Conservation (phyloP, 164 flowering plant genomes). For the Nymphaea thermarum region DNA sequence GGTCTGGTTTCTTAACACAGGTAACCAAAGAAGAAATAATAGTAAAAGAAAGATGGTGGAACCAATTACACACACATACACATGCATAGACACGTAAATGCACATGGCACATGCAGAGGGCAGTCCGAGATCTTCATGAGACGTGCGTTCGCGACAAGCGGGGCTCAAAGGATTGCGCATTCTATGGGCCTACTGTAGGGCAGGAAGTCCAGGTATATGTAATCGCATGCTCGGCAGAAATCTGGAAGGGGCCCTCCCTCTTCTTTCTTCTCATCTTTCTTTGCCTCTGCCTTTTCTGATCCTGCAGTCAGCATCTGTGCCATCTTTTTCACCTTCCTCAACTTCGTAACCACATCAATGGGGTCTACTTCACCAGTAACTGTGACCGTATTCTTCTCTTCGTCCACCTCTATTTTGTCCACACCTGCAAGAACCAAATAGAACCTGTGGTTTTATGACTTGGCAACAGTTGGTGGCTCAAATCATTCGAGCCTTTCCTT, state of each 20-base stretch:
- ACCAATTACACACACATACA: too few species aligned
- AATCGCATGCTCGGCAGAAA: background rate
- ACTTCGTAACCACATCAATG: conserved; percentile 5
- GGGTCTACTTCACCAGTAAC: conserved; percentile 35
- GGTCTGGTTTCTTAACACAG: too few species aligned
- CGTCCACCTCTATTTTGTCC: conserved; percentile 15
- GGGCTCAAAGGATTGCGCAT: background rate
- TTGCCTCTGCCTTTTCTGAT: conserved; percentile 14
- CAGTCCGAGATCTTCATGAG: background rate
- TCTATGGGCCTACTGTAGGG: background rate
- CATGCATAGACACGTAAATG: too few species aligned
- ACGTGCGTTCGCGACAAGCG: background rate
- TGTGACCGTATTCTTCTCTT: conserved; percentile 16
- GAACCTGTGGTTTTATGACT: background rate
- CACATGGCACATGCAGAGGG: too few species aligned
- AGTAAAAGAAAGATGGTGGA: too few species aligned
- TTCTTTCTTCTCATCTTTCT: background rate
- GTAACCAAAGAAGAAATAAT: too few species aligned
- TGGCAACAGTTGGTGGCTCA: too few species aligned
- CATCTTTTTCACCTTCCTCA: conserved; percentile 15
- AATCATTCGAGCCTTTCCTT: background rate
- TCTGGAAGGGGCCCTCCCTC: background rate
- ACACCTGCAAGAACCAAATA: conserved; percentile 16
- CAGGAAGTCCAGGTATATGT: background rate
- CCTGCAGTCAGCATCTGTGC: conserved; percentile 28